A percentile compares a stretch with the other conserved stretches of the same genome.
Evolutionary conservation across 306 rosid genomes (phyloP).

Genomic region (Canavalia gladiata): DNA sequence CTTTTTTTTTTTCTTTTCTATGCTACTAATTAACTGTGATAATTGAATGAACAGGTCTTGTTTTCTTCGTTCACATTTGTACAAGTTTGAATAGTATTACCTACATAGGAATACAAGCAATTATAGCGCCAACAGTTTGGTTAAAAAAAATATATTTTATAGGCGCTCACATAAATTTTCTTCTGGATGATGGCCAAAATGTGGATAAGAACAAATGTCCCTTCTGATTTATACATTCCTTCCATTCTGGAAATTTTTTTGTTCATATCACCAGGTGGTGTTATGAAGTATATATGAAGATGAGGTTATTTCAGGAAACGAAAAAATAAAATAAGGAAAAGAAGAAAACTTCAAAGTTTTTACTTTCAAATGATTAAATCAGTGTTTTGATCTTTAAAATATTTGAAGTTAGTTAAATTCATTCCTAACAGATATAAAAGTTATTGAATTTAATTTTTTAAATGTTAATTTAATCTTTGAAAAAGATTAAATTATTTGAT

Average conservation of each 20-base stretch:
- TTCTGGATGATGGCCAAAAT: too few relatives aligned
- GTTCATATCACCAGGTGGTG: too few relatives aligned
- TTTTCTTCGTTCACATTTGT: conserved; percentile 42
- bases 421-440: too few relatives aligned
- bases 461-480: too few relatives aligned
- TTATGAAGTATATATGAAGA: not conserved
- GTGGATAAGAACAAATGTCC: not conserved
- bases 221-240: not conserved
- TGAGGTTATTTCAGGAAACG: not conserved
- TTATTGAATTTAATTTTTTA: too few relatives aligned
- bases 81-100: conserved; percentile 34
- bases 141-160: not conserved
- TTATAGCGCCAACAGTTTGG: not conserved
- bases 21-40: not conserved
- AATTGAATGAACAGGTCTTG: conserved; percentile 38
- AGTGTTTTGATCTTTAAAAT: too few relatives aligned
- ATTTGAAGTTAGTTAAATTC: too few relatives aligned
- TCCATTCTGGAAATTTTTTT: not conserved
- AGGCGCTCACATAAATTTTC: not conserved
- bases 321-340: not conserved
- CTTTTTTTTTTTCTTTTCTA: not conserved
- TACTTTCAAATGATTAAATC: too few relatives aligned
- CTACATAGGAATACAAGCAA: not conserved
- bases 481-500: too few relatives aligned
- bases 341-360: not conserved